Evolutionary conservation across 2,329 filamentous ascomycete genomes (phyloP).

Genomic region (Talaromyces funiculosus): DNA sequence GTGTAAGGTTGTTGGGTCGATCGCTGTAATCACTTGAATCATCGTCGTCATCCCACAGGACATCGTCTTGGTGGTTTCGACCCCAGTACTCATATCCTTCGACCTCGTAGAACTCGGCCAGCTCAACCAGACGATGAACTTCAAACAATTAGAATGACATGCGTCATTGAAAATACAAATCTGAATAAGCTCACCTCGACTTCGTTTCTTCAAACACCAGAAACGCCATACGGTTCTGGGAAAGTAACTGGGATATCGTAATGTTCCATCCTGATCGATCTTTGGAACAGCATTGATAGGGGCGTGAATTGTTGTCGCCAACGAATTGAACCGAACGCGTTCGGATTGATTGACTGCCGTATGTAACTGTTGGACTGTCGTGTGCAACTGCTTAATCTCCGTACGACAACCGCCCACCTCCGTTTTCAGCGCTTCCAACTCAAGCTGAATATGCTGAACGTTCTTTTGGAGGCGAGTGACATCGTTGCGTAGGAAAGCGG

Average conservation of each 20-base stretch:
- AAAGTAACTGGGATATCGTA: conserved; percentile 35
- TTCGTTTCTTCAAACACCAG: conserved; percentile 39
- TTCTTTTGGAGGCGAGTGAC: conserved; percentile 34
- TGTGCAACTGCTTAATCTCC: conserved; percentile 34
- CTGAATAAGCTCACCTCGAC: conserved; percentile 29
- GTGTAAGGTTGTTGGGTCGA: conserved; percentile 29
- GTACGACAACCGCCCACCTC: conserved; percentile 31
- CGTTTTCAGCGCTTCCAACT: conserved; percentile 29
- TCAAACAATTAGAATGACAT: conserved; percentile 13
- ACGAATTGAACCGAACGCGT: conserved; percentile 36
- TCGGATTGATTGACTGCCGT: conserved; percentile 30
- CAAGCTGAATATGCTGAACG: conserved; percentile 32
- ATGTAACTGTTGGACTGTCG: conserved; percentile 30
- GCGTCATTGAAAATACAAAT: not conserved
- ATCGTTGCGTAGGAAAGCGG: conserved; percentile 31
- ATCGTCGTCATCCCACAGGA: conserved; percentile 27
- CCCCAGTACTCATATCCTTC: conserved; percentile 36
- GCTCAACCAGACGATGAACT: conserved; percentile 35
- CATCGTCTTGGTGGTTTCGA: conserved; percentile 28
- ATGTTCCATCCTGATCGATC: conserved; percentile 29
- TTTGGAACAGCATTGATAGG: conserved; percentile 34
- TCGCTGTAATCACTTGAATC: conserved; percentile 38
- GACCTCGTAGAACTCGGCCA: conserved; percentile 38
- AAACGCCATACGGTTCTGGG: conserved; percentile 37
- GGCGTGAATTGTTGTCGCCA: conserved; percentile 33